Conservation (phyloP, 2,329 filamentous ascomycete genomes). For the Atkinsonella texensis region DNA sequence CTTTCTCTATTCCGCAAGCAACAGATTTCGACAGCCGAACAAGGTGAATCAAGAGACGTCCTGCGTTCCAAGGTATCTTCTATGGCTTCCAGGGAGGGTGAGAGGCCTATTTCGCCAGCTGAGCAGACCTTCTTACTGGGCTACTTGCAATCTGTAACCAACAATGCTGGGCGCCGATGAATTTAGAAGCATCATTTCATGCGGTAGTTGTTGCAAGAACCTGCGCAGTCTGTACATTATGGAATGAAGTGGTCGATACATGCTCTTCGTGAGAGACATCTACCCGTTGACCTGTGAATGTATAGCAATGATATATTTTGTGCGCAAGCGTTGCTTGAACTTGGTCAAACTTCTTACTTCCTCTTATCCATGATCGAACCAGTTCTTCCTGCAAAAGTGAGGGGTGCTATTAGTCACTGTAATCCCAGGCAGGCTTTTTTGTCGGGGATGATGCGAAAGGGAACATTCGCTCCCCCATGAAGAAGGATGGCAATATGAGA, state of each 20-base stretch:
- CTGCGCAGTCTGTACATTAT: not conserved
- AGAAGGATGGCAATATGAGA: no score
- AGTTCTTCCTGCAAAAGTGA: no score
- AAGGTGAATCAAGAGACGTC: slow-evolving; percentile 6
- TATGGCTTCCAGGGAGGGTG: slow-evolving; percentile 28
- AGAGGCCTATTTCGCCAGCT: slow-evolving; percentile 50
- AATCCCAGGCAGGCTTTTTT: no score
- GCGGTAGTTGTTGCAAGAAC: not conserved
- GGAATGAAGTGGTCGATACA: not conserved
- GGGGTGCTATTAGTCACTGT: no score
- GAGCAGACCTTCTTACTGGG: slow-evolving; percentile 67
- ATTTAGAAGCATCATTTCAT: not conserved
- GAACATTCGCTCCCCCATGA: no score
- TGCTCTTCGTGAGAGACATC: not conserved
- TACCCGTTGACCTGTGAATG: not conserved
- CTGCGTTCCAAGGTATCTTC: slow-evolving; percentile 29
- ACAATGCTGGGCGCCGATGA: slow-evolving; percentile 22
- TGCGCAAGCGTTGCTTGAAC: not conserved
- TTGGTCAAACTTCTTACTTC: no score
- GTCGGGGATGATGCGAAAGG: no score
- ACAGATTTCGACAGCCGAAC: not conserved
- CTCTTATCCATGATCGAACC: no score
- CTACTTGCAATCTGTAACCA: slow-evolving; percentile 51
- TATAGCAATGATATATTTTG: not conserved
- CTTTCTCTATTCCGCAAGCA: slow-evolving; percentile 52